phyloP scores from a whole-genome alignment of 192 early-diverging fungal genomes.

The Dispira simplex region DNA sequence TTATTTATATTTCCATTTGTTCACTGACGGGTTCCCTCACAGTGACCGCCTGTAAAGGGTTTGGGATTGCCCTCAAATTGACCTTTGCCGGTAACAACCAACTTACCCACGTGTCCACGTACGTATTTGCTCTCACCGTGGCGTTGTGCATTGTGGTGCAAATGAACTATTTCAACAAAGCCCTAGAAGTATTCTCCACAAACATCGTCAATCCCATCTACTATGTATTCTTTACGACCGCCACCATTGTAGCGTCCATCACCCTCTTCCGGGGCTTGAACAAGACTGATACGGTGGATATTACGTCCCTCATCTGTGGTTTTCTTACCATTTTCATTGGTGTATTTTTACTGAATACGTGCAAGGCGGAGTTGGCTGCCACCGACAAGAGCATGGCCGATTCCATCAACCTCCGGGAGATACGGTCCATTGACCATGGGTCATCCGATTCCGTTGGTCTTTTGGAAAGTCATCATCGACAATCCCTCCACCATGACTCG shows the following conservation, averaged over 20 bases:
- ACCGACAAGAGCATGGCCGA: conserved; percentile 10
- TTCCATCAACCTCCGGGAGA: conserved; percentile 7
- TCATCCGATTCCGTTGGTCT: conserved; percentile 9
- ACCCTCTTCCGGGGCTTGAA: conserved; percentile 82
- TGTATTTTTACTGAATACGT: conserved; percentile 62
- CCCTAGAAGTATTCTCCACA: conserved; percentile 81
- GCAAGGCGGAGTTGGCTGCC: background rate
- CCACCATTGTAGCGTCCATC: conserved; percentile 79
- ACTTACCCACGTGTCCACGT: conserved; percentile 78
- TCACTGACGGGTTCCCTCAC: conserved; percentile 90
- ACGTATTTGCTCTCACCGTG: conserved; percentile 69
- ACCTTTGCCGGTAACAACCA: conserved; percentile 90
- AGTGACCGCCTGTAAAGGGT: conserved; percentile 85
- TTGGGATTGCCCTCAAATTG: conserved; percentile 82
- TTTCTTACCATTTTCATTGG: conserved; percentile 90
- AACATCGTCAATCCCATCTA: conserved; percentile 84
- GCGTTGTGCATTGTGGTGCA: conserved; percentile 75
- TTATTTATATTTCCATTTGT: conserved; percentile 91
- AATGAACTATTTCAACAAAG: conserved; percentile 98
- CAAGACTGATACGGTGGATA: conserved; percentile 49
- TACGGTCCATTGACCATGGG: background rate
- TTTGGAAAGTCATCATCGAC: conserved; percentile 1
- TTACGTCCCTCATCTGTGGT: conserved; percentile 72
- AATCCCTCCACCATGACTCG: background rate
- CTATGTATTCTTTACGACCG: conserved; percentile 92